A percentile compares a stretch with the other conserved stretches of the same genome.
phyloP scores from a whole-genome alignment of 108 stramenopile genomes.

The Bacterosira constricta region DNA sequence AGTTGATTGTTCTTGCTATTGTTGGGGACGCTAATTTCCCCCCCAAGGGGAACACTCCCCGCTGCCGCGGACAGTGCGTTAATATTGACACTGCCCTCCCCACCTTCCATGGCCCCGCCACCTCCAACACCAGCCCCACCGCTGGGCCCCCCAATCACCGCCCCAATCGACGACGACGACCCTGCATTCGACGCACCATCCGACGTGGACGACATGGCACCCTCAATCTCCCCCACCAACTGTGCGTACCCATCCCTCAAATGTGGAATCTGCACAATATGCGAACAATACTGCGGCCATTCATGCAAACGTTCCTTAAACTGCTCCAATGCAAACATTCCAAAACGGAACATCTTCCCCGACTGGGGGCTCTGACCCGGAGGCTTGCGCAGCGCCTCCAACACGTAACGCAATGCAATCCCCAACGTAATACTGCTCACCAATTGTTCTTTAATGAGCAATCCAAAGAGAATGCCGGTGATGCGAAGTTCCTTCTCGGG shows the following conservation, averaged over 20 bases:
- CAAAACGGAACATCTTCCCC: slow-evolving; percentile 98
- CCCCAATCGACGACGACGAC: slow-evolving; percentile 15
- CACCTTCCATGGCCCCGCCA: slow-evolving; percentile 17
- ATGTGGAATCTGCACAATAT: slow-evolving; percentile 97
- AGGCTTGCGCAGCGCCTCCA: slow-evolving; percentile 96
- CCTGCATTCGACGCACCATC: slow-evolving; percentile 43
- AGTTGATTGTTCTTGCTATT: not conserved
- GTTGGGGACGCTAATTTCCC: slow-evolving; percentile 44
- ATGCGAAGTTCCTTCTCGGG: slow-evolving; percentile 99
- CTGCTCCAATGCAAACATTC: slow-evolving; percentile 98
- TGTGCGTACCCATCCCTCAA: slow-evolving; percentile 84
- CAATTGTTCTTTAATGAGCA: slow-evolving; percentile 97
- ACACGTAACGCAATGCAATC: slow-evolving; percentile 96
- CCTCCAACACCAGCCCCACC: not conserved
- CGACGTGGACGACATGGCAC: slow-evolving; percentile 69
- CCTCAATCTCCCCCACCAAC: slow-evolving; percentile 91
- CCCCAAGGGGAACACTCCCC: slow-evolving; percentile 32
- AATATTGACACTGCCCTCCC: slow-evolving; percentile 14
- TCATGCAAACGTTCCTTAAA: slow-evolving; percentile 95
- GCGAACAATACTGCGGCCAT: slow-evolving; percentile 99
- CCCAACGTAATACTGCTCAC: slow-evolving; percentile 98
- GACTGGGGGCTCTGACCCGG: slow-evolving; percentile 73
- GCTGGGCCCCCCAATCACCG: not conserved
- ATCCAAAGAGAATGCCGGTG: slow-evolving; percentile 96
- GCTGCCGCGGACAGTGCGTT: not conserved